phyloP scores from a whole-genome alignment of 305 asterid species.

The Fraxinus xanthoxyloides region DNA sequence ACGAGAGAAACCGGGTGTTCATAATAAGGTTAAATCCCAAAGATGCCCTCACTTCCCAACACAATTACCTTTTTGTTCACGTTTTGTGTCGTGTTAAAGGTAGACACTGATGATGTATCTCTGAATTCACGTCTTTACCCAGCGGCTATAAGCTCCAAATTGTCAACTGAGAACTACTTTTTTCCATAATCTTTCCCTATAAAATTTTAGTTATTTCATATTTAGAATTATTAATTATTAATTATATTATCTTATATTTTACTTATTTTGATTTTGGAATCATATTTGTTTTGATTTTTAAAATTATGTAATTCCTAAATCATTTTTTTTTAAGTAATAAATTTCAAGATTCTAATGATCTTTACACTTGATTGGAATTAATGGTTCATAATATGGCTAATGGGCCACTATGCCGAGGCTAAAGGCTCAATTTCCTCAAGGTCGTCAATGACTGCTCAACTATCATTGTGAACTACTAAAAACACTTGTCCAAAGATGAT shows the following conservation, averaged over 20 bases:
- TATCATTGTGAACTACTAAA: not conserved
- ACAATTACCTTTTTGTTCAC: not conserved
- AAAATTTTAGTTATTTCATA: not conserved
- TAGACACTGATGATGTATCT: not conserved
- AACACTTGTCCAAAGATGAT: not conserved
- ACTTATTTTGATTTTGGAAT: not conserved
- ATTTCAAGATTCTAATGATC: not conserved
- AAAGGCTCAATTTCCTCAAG: not conserved
- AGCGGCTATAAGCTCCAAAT: not conserved
- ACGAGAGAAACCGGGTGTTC: not conserved
- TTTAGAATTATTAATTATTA: not conserved
- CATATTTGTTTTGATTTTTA: not conserved
- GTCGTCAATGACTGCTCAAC: not conserved
- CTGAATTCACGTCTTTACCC: not conserved
- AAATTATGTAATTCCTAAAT: not conserved
- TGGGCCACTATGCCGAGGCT: not conserved
- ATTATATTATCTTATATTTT: no score
- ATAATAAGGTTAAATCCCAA: not conserved
- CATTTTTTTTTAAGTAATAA: not conserved
- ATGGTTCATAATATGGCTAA: not conserved
- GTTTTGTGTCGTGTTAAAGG: not conserved
- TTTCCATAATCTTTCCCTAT: not conserved
- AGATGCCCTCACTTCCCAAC: conserved; percentile 1
- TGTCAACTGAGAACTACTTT: not conserved
- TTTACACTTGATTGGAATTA: not conserved